Conservation (phyloP, 257 asterid genomes). For the Ophiorrhiza pumila region DNA sequence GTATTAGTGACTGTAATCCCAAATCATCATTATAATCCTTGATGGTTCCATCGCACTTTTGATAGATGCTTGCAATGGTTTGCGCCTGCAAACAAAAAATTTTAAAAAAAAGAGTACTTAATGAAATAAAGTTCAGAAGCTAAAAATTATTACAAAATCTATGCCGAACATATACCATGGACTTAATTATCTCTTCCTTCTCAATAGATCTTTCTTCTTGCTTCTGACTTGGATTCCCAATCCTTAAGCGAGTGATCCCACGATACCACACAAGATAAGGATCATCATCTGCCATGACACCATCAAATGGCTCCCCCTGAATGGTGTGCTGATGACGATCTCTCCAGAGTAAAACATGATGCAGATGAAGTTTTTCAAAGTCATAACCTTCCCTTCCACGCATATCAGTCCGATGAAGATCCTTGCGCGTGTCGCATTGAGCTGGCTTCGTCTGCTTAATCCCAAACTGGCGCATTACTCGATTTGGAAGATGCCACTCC, state of each 20-base stretch:
- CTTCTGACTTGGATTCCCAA: conserved; percentile 16
- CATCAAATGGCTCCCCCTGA: conserved; percentile 2
- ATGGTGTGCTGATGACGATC: conserved; percentile 8
- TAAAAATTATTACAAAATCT: background rate
- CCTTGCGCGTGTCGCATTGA: conserved; percentile 13
- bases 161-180: conserved; percentile 3
- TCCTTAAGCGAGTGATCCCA: conserved; percentile 12
- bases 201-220: conserved; percentile 11
- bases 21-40: conserved; percentile 17
- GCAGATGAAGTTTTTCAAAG: conserved; percentile 10
- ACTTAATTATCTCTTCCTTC: conserved; percentile 17
- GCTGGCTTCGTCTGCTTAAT: conserved; percentile 11
- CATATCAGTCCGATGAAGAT: conserved; percentile 16
- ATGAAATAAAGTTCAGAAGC: background rate
- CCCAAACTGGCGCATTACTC: conserved; percentile 19
- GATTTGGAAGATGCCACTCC: conserved; percentile 17
- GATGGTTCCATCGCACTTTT: conserved; percentile 14
- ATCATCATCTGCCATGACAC: conserved; percentile 9
- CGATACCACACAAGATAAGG: conserved; percentile 18
- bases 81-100: conserved; percentile 3
- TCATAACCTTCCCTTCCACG: conserved; percentile 13
- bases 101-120: background rate
- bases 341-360: conserved; percentile 12
- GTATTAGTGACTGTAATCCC: conserved; percentile 17
- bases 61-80: conserved; percentile 7